Conservation (phyloP, 441 rosid species). For the Theobroma grandiflorum region DNA sequence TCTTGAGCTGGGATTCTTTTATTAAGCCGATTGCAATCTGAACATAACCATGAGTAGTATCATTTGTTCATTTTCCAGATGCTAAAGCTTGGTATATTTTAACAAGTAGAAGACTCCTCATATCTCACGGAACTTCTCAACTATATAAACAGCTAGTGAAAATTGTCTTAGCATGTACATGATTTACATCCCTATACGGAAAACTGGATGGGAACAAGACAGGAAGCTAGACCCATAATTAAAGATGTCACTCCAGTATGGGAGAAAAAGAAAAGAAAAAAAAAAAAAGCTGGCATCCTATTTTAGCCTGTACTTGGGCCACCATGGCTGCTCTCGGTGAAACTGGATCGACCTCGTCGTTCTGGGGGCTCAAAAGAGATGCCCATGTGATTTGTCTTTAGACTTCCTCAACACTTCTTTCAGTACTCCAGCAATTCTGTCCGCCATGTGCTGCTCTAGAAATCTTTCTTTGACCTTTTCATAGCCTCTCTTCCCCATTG, state of each 20-base stretch:
- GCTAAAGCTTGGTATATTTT: too few relatives aligned
- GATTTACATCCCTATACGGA: constrained; percentile 36
- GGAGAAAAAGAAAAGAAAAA: background rate
- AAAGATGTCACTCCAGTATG: background rate
- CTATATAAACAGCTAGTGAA: constrained; percentile 23
- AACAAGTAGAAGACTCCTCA: background rate
- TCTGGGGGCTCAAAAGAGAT: background rate
- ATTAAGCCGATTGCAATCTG: too few relatives aligned
- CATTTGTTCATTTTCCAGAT: too few relatives aligned
- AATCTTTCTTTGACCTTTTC: constrained; percentile 61
- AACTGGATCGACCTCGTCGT: background rate
- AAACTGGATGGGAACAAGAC: background rate
- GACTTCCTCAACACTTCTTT: constrained; percentile 56
- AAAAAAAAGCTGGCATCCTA: background rate
- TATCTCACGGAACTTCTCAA: background rate
- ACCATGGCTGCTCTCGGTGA: background rate
- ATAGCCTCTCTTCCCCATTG: constrained; percentile 75
- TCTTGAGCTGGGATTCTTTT: too few relatives aligned
- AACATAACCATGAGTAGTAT: too few relatives aligned
- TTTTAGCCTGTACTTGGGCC: background rate
- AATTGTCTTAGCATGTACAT: constrained; percentile 34
- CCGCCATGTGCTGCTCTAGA: constrained; percentile 70
- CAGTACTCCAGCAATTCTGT: constrained; percentile 59
- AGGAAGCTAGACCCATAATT: background rate
- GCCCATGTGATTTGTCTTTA: constrained; percentile 24